These are phyloP conservation scores for Alternaria metachromatica DNA, from an alignment of 2,329 filamentous ascomycete genomes.

Conservation along the genomic window DNA sequence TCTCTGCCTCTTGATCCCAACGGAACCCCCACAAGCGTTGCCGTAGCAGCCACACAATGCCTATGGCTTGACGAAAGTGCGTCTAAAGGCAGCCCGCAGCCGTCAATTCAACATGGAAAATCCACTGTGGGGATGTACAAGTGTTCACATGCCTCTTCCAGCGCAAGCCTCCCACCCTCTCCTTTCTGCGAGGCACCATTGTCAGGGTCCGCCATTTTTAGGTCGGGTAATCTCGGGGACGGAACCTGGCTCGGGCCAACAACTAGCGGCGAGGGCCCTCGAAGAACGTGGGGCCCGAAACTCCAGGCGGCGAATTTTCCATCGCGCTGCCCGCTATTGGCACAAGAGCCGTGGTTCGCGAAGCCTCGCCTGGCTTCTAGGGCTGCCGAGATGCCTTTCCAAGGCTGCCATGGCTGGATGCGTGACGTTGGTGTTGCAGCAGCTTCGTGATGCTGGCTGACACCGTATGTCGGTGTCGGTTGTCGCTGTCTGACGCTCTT, in stretches of 20 bases:
- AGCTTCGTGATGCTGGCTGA: not conserved
- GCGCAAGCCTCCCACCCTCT: slow-evolving; percentile 15
- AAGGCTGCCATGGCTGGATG: not conserved
- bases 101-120: slow-evolving; percentile 17
- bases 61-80: slow-evolving; percentile 18
- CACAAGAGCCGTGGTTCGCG: slow-evolving; percentile 16
- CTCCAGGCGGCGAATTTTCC: slow-evolving; percentile 26
- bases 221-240: slow-evolving; percentile 27
- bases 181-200: slow-evolving; percentile 10
- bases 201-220: slow-evolving; percentile 24
- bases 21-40: slow-evolving; percentile 20
- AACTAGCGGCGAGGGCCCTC: slow-evolving; percentile 16
- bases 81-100: slow-evolving; percentile 18
- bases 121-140: slow-evolving; percentile 28
- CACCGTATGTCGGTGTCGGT: not conserved
- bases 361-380: slow-evolving; percentile 10
- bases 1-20: not conserved
- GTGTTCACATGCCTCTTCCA: slow-evolving; percentile 32
- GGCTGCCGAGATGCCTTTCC: slow-evolving; percentile 12
- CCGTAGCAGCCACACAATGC: slow-evolving; percentile 28
- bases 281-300: slow-evolving; percentile 19
- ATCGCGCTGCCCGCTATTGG: slow-evolving; percentile 21
- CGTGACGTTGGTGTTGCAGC: slow-evolving; percentile 7
- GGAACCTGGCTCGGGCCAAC: slow-evolving; percentile 21
- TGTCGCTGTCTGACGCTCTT: not conserved